A percentile compares a stretch with the other conserved stretches of the same genome.
Evolutionary conservation across 163 green algal genomes (phyloP).

Genomic region (Chlorella variabilis): DNA sequence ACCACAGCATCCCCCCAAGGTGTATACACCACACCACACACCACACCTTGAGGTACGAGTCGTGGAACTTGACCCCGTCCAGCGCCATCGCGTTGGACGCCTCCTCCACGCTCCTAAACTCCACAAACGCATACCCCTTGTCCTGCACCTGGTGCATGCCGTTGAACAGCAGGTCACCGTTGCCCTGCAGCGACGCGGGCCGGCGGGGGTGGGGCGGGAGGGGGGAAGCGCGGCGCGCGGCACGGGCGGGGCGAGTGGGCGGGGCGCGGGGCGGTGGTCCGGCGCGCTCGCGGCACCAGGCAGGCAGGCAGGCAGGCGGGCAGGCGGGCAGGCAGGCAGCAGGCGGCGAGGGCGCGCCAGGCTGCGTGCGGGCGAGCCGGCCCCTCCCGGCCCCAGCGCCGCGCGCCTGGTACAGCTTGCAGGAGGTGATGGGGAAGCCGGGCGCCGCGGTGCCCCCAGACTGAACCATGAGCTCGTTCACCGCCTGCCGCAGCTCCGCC

Average conservation of each 20-base stretch:
- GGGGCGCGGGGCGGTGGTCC: too few relatives aligned
- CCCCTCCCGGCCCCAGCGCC: too few relatives aligned
- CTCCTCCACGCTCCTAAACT: conserved; percentile 83
- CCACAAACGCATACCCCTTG: conserved; percentile 79
- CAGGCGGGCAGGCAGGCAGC: not conserved
- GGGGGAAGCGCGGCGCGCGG: not conserved
- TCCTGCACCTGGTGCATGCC: conserved; percentile 14
- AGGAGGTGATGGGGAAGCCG: conserved; percentile 56
- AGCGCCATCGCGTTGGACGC: conserved; percentile 81
- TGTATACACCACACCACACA: too few relatives aligned
- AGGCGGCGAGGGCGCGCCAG: too few relatives aligned
- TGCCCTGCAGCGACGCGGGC: conserved; percentile 1
- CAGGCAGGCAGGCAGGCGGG: not conserved
- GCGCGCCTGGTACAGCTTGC: conserved; percentile 60
- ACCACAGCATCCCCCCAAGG: not conserved
- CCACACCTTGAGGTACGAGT: conserved; percentile 73
- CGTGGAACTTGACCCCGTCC: conserved; percentile 76
- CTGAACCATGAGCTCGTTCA: conserved; percentile 60
- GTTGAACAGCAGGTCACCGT: conserved; percentile 35
- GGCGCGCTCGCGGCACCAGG: not conserved
- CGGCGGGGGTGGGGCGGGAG: not conserved
- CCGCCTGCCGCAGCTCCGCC: conserved; percentile 49
- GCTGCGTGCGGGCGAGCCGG: too few relatives aligned
- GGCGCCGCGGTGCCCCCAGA: conserved; percentile 35
- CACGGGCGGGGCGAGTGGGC: not conserved